Conservation (phyloP, 2,329 filamentous ascomycete species). For the Trichoderma arundinaceum region DNA sequence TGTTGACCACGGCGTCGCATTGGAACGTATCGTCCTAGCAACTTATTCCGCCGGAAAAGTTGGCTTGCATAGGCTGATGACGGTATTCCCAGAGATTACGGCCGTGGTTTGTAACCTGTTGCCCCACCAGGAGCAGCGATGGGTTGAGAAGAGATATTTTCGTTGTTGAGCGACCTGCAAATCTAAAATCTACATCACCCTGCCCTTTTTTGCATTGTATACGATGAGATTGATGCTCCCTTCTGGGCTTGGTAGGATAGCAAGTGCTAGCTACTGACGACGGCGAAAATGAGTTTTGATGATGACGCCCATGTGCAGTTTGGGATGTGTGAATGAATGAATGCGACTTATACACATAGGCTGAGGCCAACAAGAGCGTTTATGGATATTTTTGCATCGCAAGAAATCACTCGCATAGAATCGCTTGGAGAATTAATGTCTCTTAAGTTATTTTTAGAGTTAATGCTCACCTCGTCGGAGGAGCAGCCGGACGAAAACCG, state of each 20-base stretch:
- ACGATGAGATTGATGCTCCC: not conserved
- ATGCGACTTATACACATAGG: not conserved
- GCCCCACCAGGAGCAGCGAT: constrained; percentile 81
- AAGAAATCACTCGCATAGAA: not conserved
- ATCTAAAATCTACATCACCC: not conserved
- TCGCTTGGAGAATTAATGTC: not conserved
- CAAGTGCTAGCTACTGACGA: not conserved
- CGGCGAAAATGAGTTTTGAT: not conserved
- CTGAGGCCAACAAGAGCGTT: not conserved
- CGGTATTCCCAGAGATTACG: constrained; percentile 85
- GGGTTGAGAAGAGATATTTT: constrained; percentile 89
- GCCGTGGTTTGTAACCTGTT: constrained; percentile 86
- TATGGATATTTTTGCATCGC: not conserved
- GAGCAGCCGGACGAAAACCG: not conserved
- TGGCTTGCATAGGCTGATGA: constrained; percentile 82
- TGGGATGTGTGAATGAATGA: constrained; percentile 1
- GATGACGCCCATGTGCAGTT: not conserved
- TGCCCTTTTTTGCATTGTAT: not conserved
- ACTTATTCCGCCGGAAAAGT: constrained; percentile 88
- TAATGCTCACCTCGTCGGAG: not conserved
- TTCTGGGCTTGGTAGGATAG: not conserved
- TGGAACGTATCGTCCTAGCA: constrained; percentile 86
- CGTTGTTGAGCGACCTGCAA: constrained; percentile 66
- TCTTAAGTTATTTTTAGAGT: not conserved
- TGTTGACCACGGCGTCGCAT: constrained; percentile 86